Percentiles rank a stretch among this genome's conserved stretches.
phyloP scores from a whole-genome alignment of 441 rosid species.

The Eutrema salsugineum region DNA sequence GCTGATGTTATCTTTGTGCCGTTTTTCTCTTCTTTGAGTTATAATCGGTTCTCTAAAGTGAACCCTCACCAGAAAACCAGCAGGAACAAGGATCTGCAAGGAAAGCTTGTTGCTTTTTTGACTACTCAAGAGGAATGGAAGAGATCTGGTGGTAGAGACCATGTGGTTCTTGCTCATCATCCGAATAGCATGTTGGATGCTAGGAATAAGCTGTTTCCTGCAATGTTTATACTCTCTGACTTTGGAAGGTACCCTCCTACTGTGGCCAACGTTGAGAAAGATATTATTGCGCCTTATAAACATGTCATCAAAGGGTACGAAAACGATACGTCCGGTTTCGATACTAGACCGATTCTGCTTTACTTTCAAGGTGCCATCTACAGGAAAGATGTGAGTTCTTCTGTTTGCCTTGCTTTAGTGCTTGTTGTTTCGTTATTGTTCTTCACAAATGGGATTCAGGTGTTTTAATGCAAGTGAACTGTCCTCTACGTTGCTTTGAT shows the following conservation, averaged over 20 bases:
- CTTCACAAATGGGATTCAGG: background rate
- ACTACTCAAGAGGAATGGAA: conserved; percentile 72
- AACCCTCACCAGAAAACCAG: conserved; percentile 63
- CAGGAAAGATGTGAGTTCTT: conserved; percentile 80
- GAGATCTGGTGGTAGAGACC: conserved; percentile 75
- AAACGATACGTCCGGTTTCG: conserved; percentile 62
- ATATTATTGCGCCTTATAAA: conserved; percentile 86
- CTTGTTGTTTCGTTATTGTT: background rate
- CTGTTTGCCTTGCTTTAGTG: no score
- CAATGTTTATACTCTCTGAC: conserved; percentile 76
- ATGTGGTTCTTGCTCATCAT: conserved; percentile 83
- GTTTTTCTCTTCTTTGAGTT: conserved; percentile 81
- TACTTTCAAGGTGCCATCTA: conserved; percentile 95
- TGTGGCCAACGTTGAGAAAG: conserved; percentile 81
- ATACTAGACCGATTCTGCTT: conserved; percentile 63
- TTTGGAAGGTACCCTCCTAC: conserved; percentile 92
- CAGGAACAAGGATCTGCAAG: conserved; percentile 60
- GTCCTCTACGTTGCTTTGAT: no score
- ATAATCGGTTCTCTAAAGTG: conserved; percentile 63
- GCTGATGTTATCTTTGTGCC: conserved; percentile 90
- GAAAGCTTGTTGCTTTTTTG: conserved; percentile 55
- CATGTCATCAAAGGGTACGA: conserved; percentile 59
- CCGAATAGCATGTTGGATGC: conserved; percentile 85
- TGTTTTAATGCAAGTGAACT: background rate
- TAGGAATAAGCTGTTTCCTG: conserved; percentile 72